A percentile compares a stretch with the other conserved stretches of the same genome.
These are phyloP conservation scores for Solanum gracilifrons DNA, from an alignment of 257 asterid genomes.

Conservation along the genomic window DNA sequence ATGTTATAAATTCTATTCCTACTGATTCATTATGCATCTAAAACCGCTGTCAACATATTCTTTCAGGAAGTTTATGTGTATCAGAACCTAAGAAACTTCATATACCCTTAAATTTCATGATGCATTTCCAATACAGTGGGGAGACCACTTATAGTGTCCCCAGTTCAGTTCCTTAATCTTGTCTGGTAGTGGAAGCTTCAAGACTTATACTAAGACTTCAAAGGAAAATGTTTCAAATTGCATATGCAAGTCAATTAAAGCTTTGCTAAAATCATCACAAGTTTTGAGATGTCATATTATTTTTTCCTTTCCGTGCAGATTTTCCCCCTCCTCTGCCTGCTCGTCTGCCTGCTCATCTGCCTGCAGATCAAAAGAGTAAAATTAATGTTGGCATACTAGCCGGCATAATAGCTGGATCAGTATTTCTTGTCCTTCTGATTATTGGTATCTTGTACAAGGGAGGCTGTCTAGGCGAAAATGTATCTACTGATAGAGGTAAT, in stretches of 20 bases:
- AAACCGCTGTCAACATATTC: neutral
- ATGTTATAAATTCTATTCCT: neutral
- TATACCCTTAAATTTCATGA: neutral
- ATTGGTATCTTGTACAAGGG: conserved; percentile 27
- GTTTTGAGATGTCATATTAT: neutral
- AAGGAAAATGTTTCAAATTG: neutral
- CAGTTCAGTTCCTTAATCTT: neutral
- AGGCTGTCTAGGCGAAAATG: conserved; percentile 41
- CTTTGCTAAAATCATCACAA: neutral
- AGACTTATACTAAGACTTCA: neutral
- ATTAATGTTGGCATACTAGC: conserved; percentile 13
- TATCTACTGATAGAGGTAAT: conserved; percentile 50
- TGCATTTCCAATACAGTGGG: neutral
- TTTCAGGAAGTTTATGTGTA: neutral
- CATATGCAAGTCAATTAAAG: neutral
- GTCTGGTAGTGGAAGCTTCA: neutral
- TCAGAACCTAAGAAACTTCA: neutral
- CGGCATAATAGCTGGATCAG: conserved; percentile 44
- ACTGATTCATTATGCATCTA: neutral
- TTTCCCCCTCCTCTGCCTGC: conserved; percentile 56
- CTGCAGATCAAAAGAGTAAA: conserved; percentile 22
- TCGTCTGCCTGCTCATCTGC: neutral
- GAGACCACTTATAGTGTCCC: neutral
- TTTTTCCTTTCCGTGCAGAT: conserved; percentile 26
- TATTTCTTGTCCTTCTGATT: conserved; percentile 25